Conservation (phyloP, 331 rosid species). For the Rosa hybrid region DNA sequence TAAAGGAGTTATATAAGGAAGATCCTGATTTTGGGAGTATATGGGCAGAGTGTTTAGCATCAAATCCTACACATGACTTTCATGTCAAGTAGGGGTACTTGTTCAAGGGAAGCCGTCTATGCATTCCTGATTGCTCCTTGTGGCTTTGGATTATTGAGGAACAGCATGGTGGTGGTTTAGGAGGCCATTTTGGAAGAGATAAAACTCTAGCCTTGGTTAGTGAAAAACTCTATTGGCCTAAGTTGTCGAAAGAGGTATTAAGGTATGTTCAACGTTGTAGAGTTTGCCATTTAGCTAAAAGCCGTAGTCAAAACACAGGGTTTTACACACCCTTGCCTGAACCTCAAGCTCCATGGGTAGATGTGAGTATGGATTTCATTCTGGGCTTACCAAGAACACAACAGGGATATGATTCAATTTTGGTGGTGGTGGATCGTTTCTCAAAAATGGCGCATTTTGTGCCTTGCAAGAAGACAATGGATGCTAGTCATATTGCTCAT, state of each 20-base stretch:
- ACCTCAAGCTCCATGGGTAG: neutral
- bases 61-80: too few species aligned
- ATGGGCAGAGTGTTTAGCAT: too few species aligned
- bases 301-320: neutral
- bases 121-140: neutral
- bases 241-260: neutral
- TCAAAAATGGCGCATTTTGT: too few species aligned
- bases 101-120: neutral
- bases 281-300: neutral
- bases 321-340: neutral
- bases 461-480: too few species aligned
- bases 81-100: neutral
- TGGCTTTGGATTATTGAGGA: neutral
- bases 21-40: too few species aligned
- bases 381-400: neutral
- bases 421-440: too few species aligned
- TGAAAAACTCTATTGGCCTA: neutral
- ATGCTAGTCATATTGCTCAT: too few species aligned
- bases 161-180: neutral
- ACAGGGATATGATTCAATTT: neutral
- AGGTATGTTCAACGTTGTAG: neutral
- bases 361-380: neutral
- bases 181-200: neutral
- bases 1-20: too few species aligned
- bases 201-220: neutral